Conservation (phyloP, 371 early-diverging fungal genomes). For the Mucor velutinosus region DNA sequence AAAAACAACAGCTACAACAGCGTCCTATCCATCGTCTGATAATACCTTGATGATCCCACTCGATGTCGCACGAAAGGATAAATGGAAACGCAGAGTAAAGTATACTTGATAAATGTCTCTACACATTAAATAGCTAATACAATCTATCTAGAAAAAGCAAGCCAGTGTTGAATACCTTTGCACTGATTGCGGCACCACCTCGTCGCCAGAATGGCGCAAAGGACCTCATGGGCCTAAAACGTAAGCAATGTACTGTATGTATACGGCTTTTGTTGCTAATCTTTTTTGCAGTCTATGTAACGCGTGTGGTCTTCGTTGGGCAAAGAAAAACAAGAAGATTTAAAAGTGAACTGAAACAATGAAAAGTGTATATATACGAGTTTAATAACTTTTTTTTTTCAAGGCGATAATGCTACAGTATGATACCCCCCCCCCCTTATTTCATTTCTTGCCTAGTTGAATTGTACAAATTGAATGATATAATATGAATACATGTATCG, state of each 20-base stretch:
- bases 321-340: constrained; percentile 29
- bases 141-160: constrained; percentile 11
- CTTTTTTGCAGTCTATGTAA: constrained; percentile 36
- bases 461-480: not conserved
- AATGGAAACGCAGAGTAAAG: constrained; percentile 25
- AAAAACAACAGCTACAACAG: not conserved
- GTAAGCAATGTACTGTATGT: constrained; percentile 26
- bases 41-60: not conserved
- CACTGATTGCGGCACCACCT: constrained; percentile 67
- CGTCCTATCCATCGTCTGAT: not conserved
- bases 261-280: not conserved
- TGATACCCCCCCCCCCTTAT: not conserved
- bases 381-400: not conserved
- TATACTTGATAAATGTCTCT: not conserved
- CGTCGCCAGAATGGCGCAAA: constrained; percentile 82
- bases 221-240: constrained; percentile 72
- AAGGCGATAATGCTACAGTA: not conserved
- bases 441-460: not conserved
- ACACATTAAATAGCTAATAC: not conserved
- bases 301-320: constrained; percentile 52
- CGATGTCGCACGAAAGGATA: constrained; percentile 15
- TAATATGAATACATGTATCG: constrained; percentile 2
- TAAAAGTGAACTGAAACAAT: constrained; percentile 20
- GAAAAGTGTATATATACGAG: not conserved
- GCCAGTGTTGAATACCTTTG: constrained; percentile 34